Percentiles rank a stretch among this genome's conserved stretches.
These are phyloP conservation scores for Fusarium poae DNA, from an alignment of 2,329 filamentous ascomycete species.

Conservation along the genomic window DNA sequence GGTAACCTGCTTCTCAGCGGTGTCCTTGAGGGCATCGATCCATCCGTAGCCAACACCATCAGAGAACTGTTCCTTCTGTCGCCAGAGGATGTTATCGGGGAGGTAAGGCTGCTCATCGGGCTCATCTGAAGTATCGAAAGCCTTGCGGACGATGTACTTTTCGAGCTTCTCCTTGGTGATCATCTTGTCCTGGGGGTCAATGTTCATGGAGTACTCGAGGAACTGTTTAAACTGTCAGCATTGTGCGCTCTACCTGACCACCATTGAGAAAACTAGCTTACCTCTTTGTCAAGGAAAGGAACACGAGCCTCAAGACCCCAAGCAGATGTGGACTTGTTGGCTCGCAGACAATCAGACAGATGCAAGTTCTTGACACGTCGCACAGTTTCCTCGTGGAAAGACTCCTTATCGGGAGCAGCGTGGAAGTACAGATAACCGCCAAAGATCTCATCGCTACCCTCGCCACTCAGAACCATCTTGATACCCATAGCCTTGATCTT, in stretches of 20 bases:
- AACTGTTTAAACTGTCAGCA: conserved; percentile 67
- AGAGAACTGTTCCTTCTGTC: conserved; percentile 99
- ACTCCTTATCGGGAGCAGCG: conserved; percentile 87
- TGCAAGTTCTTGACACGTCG: conserved; percentile 97
- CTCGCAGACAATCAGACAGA: conserved; percentile 93
- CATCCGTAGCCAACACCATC: conserved; percentile 99
- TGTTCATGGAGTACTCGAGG: conserved; percentile 91
- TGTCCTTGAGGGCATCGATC: conserved; percentile 98
- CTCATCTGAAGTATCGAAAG: conserved; percentile 93
- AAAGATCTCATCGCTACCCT: conserved; percentile 98
- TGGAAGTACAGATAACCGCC: conserved; percentile 99
- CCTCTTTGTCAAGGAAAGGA: conserved; percentile 95
- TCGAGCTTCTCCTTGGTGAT: conserved; percentile 91
- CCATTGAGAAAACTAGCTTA: conserved; percentile 50
- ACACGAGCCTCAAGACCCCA: conserved; percentile 99
- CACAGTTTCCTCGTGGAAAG: conserved; percentile 96
- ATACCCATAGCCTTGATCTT: conserved; percentile 99
- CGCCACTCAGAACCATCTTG: conserved; percentile 98
- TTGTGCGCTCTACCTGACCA: not conserved
- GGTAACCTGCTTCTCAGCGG: conserved; percentile 87
- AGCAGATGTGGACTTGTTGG: conserved; percentile 98
- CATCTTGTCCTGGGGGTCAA: conserved; percentile 96
- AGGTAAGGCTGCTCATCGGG: conserved; percentile 86
- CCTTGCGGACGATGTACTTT: conserved; percentile 98
- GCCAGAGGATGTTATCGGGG: conserved; percentile 95